A percentile compares a stretch with the other conserved stretches of the same genome.
Conservation (phyloP, 148 eudicot genomes). For the Euryodendron excelsum region DNA sequence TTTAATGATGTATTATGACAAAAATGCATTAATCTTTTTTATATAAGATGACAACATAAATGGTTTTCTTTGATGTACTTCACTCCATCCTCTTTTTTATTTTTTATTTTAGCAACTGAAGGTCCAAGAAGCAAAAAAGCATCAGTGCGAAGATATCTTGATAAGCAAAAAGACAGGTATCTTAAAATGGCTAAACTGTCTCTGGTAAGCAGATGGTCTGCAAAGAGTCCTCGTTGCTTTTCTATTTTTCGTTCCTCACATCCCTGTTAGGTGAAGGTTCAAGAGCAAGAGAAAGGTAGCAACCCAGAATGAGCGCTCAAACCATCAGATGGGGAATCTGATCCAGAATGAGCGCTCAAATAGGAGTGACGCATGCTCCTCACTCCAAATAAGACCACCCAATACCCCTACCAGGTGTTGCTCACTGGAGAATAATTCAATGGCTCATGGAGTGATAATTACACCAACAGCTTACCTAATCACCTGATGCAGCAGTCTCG, state of each 20-base stretch:
- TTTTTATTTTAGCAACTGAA: slow-evolving; percentile 49
- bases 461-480: too few relatives aligned
- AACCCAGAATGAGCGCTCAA: slow-evolving; percentile 37
- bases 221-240: not conserved
- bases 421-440: slow-evolving; percentile 12
- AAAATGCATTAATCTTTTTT: not conserved
- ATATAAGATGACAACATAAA: not conserved
- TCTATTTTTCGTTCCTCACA: slow-evolving; percentile 19
- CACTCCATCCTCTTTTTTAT: not conserved
- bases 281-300: slow-evolving; percentile 76
- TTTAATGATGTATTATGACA: not conserved
- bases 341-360: slow-evolving; percentile 38
- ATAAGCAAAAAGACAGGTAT: slow-evolving; percentile 83
- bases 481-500: too few relatives aligned
- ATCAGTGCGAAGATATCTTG: slow-evolving; percentile 58
- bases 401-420: slow-evolving; percentile 37
- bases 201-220: slow-evolving; percentile 3
- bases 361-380: slow-evolving; percentile 41
- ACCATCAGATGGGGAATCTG: slow-evolving; percentile 52
- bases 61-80: not conserved
- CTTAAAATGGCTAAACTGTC: slow-evolving; percentile 4
- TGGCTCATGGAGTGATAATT: too few relatives aligned
- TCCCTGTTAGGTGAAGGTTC: slow-evolving; percentile 75
- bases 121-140: slow-evolving; percentile 56
- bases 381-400: slow-evolving; percentile 52